These are phyloP conservation scores for Heracleum sosnowskyi DNA, from an alignment of 129 eudicot species.

Conservation along the genomic window DNA sequence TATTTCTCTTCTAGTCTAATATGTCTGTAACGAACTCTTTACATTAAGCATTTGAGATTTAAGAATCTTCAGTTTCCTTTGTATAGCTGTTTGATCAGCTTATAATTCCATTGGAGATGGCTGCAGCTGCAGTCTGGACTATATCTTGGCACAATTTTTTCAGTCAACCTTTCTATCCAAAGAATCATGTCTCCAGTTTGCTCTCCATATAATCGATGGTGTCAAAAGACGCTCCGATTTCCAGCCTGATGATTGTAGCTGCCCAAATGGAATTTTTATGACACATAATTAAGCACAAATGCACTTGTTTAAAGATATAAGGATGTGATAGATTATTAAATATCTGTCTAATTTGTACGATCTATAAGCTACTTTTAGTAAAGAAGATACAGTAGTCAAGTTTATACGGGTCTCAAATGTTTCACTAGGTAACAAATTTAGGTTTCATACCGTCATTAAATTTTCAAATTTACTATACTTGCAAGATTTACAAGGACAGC, in stretches of 20 bases:
- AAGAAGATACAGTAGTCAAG: neutral
- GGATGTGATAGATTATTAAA: neutral
- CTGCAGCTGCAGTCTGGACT: neutral
- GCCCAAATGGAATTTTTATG: constrained; percentile 14
- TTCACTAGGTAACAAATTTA: neutral
- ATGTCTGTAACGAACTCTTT: neutral
- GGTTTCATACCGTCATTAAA: neutral
- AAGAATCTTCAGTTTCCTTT: neutral
- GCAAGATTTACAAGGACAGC: neutral
- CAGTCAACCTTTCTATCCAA: constrained; percentile 47
- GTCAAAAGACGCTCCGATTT: constrained; percentile 78
- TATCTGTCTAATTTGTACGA: neutral
- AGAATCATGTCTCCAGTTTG: constrained; percentile 46
- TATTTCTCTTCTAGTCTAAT: neutral
- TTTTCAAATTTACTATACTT: neutral
- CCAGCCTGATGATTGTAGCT: constrained; percentile 86
- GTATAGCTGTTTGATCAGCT: neutral
- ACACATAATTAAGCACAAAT: neutral
- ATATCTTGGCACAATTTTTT: constrained; percentile 3
- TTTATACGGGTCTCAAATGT: neutral
- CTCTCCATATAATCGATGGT: constrained; percentile 89
- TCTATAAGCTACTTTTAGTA: neutral
- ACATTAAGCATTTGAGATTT: neutral
- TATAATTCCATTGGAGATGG: neutral
- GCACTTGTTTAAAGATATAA: neutral